Conservation (phyloP, 495 filamentous ascomycete species). For the Pseudomonodictys pantanalensis region DNA sequence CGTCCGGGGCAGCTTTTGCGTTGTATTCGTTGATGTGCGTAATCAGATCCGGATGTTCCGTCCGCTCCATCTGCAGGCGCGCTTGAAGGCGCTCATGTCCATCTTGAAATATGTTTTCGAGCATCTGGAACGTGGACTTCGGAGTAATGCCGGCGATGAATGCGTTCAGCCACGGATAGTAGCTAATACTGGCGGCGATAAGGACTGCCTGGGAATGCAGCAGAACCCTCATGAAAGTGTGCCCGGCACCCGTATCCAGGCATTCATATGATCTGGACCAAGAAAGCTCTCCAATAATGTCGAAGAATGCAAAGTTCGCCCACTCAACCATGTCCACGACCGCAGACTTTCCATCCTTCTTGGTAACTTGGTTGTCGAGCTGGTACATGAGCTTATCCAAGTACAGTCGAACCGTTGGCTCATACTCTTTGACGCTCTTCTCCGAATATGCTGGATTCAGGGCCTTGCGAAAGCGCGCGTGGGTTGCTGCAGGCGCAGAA, state of each 20-base stretch:
- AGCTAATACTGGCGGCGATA: slow-evolving; percentile 1
- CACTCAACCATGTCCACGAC: slow-evolving; percentile 19
- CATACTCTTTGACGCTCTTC: slow-evolving; percentile 2
- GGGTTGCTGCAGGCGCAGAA: neutral
- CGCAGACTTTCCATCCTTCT: neutral
- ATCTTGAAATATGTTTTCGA: slow-evolving; percentile 13
- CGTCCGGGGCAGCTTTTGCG: neutral
- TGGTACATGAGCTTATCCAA: slow-evolving; percentile 7
- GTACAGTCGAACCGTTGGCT: slow-evolving; percentile 1
- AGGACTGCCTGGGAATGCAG: slow-evolving; percentile 18
- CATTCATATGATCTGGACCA: slow-evolving; percentile 11
- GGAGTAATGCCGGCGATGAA: slow-evolving; percentile 14
- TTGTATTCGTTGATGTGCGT: slow-evolving; percentile 1
- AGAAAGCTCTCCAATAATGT: slow-evolving; percentile 19
- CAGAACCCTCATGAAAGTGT: slow-evolving; percentile 11
- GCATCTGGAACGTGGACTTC: slow-evolving; percentile 5
- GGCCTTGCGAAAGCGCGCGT: slow-evolving; percentile 20
- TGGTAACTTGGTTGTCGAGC: slow-evolving; percentile 1
- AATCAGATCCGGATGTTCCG: slow-evolving; percentile 4
- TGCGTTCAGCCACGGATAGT: slow-evolving; percentile 9
- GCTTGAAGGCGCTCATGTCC: neutral
- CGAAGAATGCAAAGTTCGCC: slow-evolving; percentile 20
- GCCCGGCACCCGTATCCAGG: slow-evolving; percentile 3
- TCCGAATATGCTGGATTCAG: slow-evolving; percentile 8
- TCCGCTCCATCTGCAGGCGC: neutral